phyloP scores from a whole-genome alignment of 345 rosid genomes.

The Dipteronia dyeriana region DNA sequence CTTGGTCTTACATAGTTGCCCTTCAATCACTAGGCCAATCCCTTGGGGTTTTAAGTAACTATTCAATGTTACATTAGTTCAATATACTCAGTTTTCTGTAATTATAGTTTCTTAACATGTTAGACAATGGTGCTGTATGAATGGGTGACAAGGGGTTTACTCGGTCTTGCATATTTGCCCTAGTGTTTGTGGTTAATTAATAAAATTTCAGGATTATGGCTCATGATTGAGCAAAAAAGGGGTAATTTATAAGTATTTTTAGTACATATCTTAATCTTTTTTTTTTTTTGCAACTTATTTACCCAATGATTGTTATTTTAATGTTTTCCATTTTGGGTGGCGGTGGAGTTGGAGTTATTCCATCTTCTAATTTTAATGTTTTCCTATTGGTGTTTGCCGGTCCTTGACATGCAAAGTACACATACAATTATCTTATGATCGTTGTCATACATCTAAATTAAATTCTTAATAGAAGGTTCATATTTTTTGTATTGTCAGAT shows the following conservation, averaged over 20 bases:
- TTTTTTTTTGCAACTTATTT: background rate
- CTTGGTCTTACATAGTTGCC: background rate
- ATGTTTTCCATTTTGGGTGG: background rate
- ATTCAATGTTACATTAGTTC: no score
- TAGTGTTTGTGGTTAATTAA: background rate
- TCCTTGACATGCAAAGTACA: background rate
- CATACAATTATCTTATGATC: background rate
- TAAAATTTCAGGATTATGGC: background rate
- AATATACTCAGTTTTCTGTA: no score
- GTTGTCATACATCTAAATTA: background rate
- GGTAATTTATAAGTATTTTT: no score
- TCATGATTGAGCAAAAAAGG: background rate
- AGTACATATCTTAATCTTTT: background rate
- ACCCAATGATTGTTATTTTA: background rate
- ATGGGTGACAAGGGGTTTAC: background rate
- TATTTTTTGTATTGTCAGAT: conserved; percentile 51
- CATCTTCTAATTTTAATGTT: background rate
- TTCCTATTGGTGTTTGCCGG: background rate
- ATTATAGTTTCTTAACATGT: background rate
- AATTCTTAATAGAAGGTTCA: background rate
- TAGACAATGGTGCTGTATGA: background rate
- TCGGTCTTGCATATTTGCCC: background rate
- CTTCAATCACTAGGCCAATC: background rate
- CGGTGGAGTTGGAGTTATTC: background rate
- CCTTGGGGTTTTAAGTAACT: background rate